Conservation (phyloP, 2,329 filamentous ascomycete species). For the Aspergillus sp. region DNA sequence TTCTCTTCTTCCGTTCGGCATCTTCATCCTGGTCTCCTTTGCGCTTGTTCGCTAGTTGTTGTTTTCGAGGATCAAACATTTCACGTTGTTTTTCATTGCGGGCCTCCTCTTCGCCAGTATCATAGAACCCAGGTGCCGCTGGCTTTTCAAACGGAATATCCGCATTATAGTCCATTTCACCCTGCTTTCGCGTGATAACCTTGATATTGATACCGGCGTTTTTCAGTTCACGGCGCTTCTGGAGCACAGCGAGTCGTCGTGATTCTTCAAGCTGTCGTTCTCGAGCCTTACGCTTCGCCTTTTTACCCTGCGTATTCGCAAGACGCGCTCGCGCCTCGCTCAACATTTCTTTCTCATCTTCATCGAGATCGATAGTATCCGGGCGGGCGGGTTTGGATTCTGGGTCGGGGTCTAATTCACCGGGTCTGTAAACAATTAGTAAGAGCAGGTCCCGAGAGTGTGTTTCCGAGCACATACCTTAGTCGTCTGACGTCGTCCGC, state of each 20-base stretch:
- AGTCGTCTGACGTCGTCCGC: conserved; percentile 89
- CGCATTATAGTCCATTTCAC: conserved; percentile 99
- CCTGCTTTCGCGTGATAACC: conserved; percentile 83
- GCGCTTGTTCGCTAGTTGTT: conserved; percentile 85
- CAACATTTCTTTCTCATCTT: conserved; percentile 99
- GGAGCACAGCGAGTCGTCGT: conserved; percentile 79
- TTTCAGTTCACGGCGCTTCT: conserved; percentile 95
- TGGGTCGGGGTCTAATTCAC: conserved; percentile 94
- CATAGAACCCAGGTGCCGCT: conserved; percentile 84
- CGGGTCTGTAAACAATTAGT: conserved; percentile 55
- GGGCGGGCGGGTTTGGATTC: conserved; percentile 94
- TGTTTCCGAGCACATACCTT: conserved; percentile 44
- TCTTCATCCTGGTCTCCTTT: conserved; percentile 89
- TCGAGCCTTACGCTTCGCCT: conserved; percentile 94
- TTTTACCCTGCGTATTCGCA: conserved; percentile 98
- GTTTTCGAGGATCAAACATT: conserved; percentile 87
- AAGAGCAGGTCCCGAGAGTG: not conserved
- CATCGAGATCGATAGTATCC: conserved; percentile 96
- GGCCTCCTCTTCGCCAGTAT: conserved; percentile 78
- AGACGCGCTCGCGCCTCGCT: conserved; percentile 94
- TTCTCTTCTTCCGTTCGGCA: conserved; percentile 76
- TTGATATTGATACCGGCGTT: conserved; percentile 99
- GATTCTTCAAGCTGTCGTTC: conserved; percentile 96
- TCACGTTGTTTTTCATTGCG: conserved; percentile 82
- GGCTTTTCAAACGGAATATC: conserved; percentile 98